These are phyloP conservation scores for Oenanthe sinensis DNA, from an alignment of 129 eudicot species.

Conservation along the genomic window DNA sequence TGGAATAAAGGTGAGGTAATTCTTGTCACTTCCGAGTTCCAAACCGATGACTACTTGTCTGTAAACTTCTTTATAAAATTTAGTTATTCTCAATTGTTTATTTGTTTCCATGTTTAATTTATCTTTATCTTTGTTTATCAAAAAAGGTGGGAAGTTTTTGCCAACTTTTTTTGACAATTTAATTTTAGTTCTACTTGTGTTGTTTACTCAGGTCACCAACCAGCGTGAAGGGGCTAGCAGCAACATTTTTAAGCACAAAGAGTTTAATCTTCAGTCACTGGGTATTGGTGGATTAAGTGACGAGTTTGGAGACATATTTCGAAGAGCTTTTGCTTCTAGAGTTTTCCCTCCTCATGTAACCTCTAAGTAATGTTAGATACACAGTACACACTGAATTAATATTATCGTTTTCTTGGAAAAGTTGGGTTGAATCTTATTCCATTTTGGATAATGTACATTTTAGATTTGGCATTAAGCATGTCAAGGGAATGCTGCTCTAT, in stretches of 20 bases:
- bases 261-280: slow-evolving; percentile 74
- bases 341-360: slow-evolving; percentile 98
- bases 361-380: slow-evolving; percentile 48
- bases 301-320: slow-evolving; percentile 92
- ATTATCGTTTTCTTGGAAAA: neutral
- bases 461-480: slow-evolving; percentile 94
- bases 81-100: neutral
- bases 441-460: slow-evolving; percentile 9
- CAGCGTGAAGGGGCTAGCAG: slow-evolving; percentile 97
- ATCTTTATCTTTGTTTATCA: neutral
- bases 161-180: slow-evolving; percentile 3
- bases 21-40: neutral
- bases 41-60: neutral
- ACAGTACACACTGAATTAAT: slow-evolving; percentile 3
- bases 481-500: slow-evolving; percentile 94
- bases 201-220: slow-evolving; percentile 55
- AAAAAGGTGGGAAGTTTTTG: neutral
- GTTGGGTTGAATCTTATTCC: neutral
- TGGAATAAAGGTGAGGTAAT: slow-evolving; percentile 62
- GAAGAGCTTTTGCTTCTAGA: slow-evolving; percentile 99
- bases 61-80: slow-evolving; percentile 5
- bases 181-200: neutral
- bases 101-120: neutral
- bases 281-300: slow-evolving; percentile 93
- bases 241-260: slow-evolving; percentile 82